A percentile compares a stretch with the other conserved stretches of the same genome.
Conservation (phyloP, 306 rosid species). For the Trichosanthes truncata region DNA sequence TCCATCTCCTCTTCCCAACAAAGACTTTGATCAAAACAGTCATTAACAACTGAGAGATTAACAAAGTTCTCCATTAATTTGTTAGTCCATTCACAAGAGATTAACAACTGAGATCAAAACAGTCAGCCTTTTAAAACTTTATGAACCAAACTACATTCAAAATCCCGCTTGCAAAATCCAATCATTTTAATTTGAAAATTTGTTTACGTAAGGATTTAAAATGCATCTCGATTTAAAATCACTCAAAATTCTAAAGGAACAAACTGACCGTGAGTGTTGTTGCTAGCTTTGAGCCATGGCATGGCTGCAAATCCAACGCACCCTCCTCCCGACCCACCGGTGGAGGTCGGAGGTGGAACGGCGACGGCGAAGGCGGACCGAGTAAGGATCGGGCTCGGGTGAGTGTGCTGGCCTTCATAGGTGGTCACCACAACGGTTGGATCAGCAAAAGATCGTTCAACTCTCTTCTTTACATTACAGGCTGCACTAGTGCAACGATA, state of each 20-base stretch:
- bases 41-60: too few species aligned
- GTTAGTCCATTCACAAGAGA: too few species aligned
- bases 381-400: constrained; percentile 41
- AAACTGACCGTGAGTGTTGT: neutral
- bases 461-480: constrained; percentile 84
- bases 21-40: too few species aligned
- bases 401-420: constrained; percentile 86
- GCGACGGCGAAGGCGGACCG: constrained; percentile 36
- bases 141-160: too few species aligned
- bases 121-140: too few species aligned
- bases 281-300: neutral
- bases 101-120: too few species aligned
- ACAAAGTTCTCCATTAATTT: too few species aligned
- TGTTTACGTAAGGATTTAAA: too few species aligned
- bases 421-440: constrained; percentile 61
- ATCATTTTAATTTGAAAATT: too few species aligned
- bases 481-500: constrained; percentile 72
- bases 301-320: neutral
- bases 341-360: neutral
- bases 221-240: neutral
- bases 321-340: neutral
- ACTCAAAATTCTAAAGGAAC: neutral
- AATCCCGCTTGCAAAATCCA: too few species aligned
- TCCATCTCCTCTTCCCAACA: too few species aligned
- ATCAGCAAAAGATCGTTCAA: constrained; percentile 69